Conservation (phyloP, 2,329 filamentous ascomycete species). For the Aspergillus neotritici region DNA sequence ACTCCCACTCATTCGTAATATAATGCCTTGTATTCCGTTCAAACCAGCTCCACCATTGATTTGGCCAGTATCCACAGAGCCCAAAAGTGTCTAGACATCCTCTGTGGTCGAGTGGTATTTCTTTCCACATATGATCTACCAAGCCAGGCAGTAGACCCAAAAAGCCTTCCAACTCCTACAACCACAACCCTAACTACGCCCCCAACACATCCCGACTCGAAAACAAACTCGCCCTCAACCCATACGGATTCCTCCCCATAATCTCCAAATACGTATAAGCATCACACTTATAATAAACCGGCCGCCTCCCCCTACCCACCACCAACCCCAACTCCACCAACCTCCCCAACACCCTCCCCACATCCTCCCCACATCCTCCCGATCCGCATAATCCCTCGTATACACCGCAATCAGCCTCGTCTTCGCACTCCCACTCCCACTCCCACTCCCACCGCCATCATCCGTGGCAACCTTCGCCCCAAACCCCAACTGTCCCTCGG, state of each 20-base stretch:
- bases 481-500: conserved; percentile 63
- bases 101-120: too few relatives aligned
- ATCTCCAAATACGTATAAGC: conserved; percentile 64
- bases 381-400: conserved; percentile 67
- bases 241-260: conserved; percentile 55
- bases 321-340: conserved; percentile 60
- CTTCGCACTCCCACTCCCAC: too few relatives aligned
- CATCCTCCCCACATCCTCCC: conserved; percentile 62
- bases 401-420: conserved; percentile 68
- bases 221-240: conserved; percentile 50
- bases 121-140: too few relatives aligned
- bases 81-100: too few relatives aligned
- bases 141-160: too few relatives aligned
- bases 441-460: conserved; percentile 28
- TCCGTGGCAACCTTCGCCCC: conserved; percentile 66
- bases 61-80: too few relatives aligned
- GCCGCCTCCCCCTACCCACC: conserved; percentile 24
- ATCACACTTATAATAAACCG: conserved; percentile 76
- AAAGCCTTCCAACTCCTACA: too few relatives aligned
- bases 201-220: conserved; percentile 36
- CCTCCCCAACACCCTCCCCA: conserved; percentile 60
- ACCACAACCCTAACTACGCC: conserved; percentile 17
- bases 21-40: too few relatives aligned
- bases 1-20: too few relatives aligned
- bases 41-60: too few relatives aligned